Conservation (phyloP, 2,329 filamentous ascomycete species). For the Cercospora zeina region DNA sequence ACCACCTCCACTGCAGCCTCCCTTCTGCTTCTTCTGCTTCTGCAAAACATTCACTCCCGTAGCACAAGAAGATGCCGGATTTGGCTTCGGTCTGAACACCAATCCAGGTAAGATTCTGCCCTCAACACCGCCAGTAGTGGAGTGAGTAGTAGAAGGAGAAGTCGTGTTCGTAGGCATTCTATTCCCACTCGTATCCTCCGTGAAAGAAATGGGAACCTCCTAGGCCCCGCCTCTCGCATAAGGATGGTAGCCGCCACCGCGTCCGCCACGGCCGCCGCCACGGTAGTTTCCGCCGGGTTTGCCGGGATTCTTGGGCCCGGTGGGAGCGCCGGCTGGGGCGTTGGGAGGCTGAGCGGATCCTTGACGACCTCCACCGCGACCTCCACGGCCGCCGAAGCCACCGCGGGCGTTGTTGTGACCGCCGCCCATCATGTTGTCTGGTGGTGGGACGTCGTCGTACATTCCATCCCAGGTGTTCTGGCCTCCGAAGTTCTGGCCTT, state of each 20-base stretch:
- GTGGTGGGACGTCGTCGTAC: conserved; percentile 94
- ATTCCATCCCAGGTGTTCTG: conserved; percentile 86
- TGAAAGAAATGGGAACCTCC: conserved; percentile 13
- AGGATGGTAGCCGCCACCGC: conserved; percentile 72
- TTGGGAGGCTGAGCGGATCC: conserved; percentile 44
- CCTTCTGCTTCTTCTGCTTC: not conserved
- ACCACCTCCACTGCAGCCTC: not conserved
- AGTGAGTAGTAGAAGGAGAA: not conserved
- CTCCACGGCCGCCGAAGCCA: conserved; percentile 49
- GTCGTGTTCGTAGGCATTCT: not conserved
- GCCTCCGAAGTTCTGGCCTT: conserved; percentile 45
- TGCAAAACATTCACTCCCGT: not conserved
- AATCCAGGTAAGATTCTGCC: not conserved
- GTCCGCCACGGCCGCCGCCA: conserved; percentile 75
- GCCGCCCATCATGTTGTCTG: conserved; percentile 56
- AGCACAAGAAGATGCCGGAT: not conserved
- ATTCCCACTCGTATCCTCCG: not conserved
- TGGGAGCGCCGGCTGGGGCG: conserved; percentile 78
- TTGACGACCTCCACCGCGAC: conserved; percentile 41
- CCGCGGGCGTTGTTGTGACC: conserved; percentile 39
- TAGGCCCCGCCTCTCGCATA: conserved; percentile 56
- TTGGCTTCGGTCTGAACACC: not conserved
- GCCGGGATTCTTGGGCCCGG: conserved; percentile 92
- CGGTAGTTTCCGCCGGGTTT: conserved; percentile 90
- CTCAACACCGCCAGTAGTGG: too few species aligned